These are phyloP conservation scores for Quercus wislizeni DNA, from an alignment of 306 rosid genomes.

Conservation along the genomic window DNA sequence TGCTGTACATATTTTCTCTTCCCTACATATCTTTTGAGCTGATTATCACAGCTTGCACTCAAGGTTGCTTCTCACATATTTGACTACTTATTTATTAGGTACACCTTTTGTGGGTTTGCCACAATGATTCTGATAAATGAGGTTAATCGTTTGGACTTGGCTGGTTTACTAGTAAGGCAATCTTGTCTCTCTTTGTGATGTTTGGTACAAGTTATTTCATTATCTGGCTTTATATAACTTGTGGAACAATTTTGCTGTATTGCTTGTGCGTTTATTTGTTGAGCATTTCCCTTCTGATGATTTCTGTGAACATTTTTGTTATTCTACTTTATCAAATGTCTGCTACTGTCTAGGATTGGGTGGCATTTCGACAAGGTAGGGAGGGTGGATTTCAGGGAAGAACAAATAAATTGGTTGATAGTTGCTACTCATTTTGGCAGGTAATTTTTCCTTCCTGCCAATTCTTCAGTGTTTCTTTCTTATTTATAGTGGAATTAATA, in stretches of 20 bases:
- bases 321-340: neutral
- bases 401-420: conserved; percentile 93
- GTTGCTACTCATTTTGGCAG: conserved; percentile 99
- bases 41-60: neutral
- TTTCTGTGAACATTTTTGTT: neutral
- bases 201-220: neutral
- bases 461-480: conserved; percentile 8
- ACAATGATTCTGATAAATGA: conserved; percentile 84
- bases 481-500: conserved; percentile 29
- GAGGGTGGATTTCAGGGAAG: conserved; percentile 97
- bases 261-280: neutral
- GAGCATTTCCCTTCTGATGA: neutral
- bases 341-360: conserved; percentile 68
- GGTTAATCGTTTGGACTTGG: conserved; percentile 79
- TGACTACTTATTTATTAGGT: conserved; percentile 45
- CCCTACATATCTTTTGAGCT: neutral
- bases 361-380: conserved; percentile 78
- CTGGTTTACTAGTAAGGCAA: conserved; percentile 63
- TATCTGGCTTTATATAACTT: conserved; percentile 1
- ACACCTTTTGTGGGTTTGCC: conserved; percentile 93
- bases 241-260: neutral
- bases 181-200: conserved; percentile 6
- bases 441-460: conserved; percentile 32
- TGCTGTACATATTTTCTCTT: neutral
- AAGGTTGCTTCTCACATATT: conserved; percentile 11